phyloP scores from a whole-genome alignment of 2,329 filamentous ascomycete species.

The Lachnellula arida region DNA sequence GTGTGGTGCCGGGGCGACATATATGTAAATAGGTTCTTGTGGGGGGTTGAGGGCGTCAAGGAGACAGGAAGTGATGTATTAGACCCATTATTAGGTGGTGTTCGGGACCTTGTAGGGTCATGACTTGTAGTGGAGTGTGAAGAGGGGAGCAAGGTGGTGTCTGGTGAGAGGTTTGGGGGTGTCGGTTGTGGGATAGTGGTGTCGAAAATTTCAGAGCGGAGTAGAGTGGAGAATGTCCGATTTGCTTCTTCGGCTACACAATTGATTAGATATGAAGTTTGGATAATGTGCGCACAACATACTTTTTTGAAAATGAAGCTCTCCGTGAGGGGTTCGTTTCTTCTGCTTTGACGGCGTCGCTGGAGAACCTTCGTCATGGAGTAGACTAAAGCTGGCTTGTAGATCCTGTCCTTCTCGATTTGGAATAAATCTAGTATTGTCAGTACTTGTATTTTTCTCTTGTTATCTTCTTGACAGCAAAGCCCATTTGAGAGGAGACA shows the following conservation, averaged over 20 bases:
- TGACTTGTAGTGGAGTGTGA: slow-evolving; percentile 52
- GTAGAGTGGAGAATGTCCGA: slow-evolving; percentile 79
- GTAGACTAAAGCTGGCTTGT: slow-evolving; percentile 83
- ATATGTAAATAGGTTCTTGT: slow-evolving; percentile 96
- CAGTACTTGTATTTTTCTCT: slow-evolving; percentile 11
- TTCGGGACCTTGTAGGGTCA: slow-evolving; percentile 70
- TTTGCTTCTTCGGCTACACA: slow-evolving; percentile 82
- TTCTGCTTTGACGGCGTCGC: slow-evolving; percentile 83
- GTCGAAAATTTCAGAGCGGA: slow-evolving; percentile 91
- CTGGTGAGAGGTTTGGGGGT: slow-evolving; percentile 57
- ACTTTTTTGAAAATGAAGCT: slow-evolving; percentile 94
- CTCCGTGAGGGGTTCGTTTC: slow-evolving; percentile 80
- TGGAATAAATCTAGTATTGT: slow-evolving; percentile 76
- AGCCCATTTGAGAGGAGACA: background rate
- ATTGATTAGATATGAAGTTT: slow-evolving; percentile 2
- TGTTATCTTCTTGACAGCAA: background rate
- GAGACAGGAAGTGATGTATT: slow-evolving; percentile 63
- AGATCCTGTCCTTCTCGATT: slow-evolving; percentile 90
- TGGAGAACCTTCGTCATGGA: slow-evolving; percentile 90
- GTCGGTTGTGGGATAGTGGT: slow-evolving; percentile 79
- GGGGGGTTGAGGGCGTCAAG: slow-evolving; percentile 87
- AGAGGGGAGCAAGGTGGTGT: slow-evolving; percentile 46
- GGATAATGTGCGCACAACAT: slow-evolving; percentile 32
- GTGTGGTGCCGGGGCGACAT: slow-evolving; percentile 67
- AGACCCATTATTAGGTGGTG: slow-evolving; percentile 66